These are phyloP conservation scores for Candida odintsovae DNA, from an alignment of 805 yeast species.

Conservation along the genomic window DNA sequence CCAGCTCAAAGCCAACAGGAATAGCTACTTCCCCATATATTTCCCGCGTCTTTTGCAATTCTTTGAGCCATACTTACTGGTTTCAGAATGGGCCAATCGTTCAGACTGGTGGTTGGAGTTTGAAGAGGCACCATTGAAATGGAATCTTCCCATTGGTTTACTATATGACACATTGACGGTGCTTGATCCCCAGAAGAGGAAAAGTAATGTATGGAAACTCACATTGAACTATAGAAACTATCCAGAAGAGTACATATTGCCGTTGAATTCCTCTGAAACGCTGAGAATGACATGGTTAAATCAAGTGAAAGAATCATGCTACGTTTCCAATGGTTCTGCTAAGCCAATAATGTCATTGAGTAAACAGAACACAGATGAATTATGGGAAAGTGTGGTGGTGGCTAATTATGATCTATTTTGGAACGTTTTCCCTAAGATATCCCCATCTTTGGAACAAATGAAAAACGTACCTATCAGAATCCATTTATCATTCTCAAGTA, in stretches of 20 bases:
- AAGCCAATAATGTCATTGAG: slow-evolving; percentile 76
- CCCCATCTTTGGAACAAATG: slow-evolving; percentile 17
- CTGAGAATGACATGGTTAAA: slow-evolving; percentile 60
- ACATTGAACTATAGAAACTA: slow-evolving; percentile 34
- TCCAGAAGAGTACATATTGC: slow-evolving; percentile 41
- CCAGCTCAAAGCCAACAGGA: slow-evolving; percentile 30
- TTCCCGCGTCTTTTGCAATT: slow-evolving; percentile 32
- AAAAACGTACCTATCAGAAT: slow-evolving; percentile 44
- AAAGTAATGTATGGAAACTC: slow-evolving; percentile 40
- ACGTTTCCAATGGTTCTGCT: slow-evolving; percentile 68
- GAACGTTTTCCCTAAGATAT: slow-evolving; percentile 17
- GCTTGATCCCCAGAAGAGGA: slow-evolving; percentile 26
- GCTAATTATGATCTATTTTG: slow-evolving; percentile 29
- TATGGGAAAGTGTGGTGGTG: slow-evolving; percentile 48
- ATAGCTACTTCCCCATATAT: slow-evolving; percentile 46
- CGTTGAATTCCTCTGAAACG: slow-evolving; percentile 26
- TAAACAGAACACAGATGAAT: slow-evolving; percentile 46
- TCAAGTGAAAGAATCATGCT: slow-evolving; percentile 78
- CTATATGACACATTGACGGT: slow-evolving; percentile 50
- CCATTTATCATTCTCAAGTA: slow-evolving; percentile 34
- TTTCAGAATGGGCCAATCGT: slow-evolving; percentile 20
- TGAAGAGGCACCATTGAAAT: slow-evolving; percentile 57
- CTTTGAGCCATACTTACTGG: slow-evolving; percentile 30
- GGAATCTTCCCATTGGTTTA: slow-evolving; percentile 72
- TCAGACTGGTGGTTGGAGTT: slow-evolving; percentile 60